These are phyloP conservation scores for Clitopilus hobsonii DNA, from an alignment of 768 basidiomycete genomes.

Conservation along the genomic window DNA sequence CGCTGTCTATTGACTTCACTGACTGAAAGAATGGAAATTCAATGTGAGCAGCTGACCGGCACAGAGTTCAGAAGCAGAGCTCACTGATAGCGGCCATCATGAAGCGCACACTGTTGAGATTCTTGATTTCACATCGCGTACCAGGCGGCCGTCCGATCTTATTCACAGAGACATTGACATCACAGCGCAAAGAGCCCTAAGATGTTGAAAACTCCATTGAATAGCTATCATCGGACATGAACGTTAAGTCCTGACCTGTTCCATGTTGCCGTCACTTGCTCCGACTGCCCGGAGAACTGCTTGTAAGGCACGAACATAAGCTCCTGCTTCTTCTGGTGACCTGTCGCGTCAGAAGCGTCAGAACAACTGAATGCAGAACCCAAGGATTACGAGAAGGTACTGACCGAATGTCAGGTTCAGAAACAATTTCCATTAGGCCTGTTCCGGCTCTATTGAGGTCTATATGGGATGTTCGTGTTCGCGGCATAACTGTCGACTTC, in stretches of 20 bases:
- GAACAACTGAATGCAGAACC: neutral
- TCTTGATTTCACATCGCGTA: constrained; percentile 95
- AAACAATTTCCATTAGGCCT: constrained; percentile 94
- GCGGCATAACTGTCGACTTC: constrained; percentile 65
- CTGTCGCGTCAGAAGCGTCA: constrained; percentile 15
- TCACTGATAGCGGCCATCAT: constrained; percentile 82
- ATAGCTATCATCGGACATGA: neutral
- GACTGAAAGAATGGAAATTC: constrained; percentile 48
- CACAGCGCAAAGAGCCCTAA: constrained; percentile 91
- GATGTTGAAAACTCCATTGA: neutral
- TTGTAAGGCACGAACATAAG: constrained; percentile 82
- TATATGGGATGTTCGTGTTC: constrained; percentile 51
- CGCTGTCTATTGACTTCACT: constrained; percentile 83
- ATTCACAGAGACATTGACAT: constrained; percentile 93
- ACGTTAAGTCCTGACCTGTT: constrained; percentile 54
- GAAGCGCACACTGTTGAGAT: constrained; percentile 87
- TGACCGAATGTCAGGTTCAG: constrained; percentile 83
- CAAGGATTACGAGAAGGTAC: neutral
- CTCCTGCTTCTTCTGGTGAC: constrained; percentile 86
- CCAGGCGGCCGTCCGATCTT: constrained; percentile 56
- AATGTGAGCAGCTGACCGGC: neutral
- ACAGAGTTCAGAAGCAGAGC: constrained; percentile 15
- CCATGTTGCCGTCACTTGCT: constrained; percentile 95
- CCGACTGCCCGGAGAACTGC: constrained; percentile 77
- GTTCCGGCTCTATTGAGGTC: constrained; percentile 91